Base-by-base conservation (phyloP, 352 stramenopile species). In the Phytophthora lateralis region DNA sequence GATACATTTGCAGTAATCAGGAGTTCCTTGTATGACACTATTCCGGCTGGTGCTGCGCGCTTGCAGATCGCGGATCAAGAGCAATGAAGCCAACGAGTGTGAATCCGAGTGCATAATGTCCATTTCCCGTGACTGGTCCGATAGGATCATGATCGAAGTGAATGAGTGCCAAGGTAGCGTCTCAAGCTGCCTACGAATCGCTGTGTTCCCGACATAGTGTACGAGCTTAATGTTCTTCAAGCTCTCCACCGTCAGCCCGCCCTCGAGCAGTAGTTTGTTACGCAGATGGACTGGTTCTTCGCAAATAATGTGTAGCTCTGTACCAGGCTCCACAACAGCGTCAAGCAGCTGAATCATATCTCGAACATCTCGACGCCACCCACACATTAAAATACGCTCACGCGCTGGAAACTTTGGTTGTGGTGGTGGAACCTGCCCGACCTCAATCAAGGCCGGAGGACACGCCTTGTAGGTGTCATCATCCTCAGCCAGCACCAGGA, bases 271-370 rank as follows among this genome's bases (percentile, higher is more conserved):
- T 1, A 88, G 46, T 27, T 85, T 83, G n/a, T 70, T 75, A 11
- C 84, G 82, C 18, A 91, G 44, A 44, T 88, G 60, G 17, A 70
- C 42, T 2, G 80, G 80, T 35, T 93, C 76, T 48, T 85, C 73
- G 49, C 86, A 93, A 41, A 96, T 74, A 32, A 96, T 86, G 48
- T 91, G 80, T 1, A 96, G 55, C 47, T 92, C 79, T 0, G 75
- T 90, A 14, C 55, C 71, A 6, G 62, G 57, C 14, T 65, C 35
- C 14, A 91, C 83, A 17, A 92, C 58, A 9, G 78, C 71, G 44
- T 96, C 84, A 12, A 96, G 73, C 18, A 92, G 53, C 20, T 74
- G 59, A 43, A 96, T 90, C 71, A 96, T 92, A 35, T 96, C 86
- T 34, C 85, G 82, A 44, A 96, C 82, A 51, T 96, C 88, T 18